Evolutionary conservation across 2,329 filamentous ascomycete species (phyloP).

Genomic region (Ophiostoma quercus): DNA sequence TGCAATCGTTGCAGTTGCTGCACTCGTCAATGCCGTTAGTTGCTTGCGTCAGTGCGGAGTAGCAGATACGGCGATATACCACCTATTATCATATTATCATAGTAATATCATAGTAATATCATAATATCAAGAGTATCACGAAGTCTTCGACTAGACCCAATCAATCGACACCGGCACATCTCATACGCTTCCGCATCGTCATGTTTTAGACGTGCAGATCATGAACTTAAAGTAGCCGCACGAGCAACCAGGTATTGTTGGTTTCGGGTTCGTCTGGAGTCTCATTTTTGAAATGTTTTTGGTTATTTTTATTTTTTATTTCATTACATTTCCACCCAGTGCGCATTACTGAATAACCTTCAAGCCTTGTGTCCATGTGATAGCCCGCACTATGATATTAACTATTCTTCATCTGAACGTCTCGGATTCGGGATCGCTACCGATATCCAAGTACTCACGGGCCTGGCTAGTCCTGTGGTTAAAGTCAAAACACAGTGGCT

Average conservation of each 20-base stretch:
- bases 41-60: slow-evolving; percentile 12
- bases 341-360: too few species aligned
- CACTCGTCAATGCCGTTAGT: not conserved
- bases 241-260: not conserved
- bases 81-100: not conserved
- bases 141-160: not conserved
- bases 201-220: not conserved
- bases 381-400: too few species aligned
- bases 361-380: not conserved
- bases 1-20: not conserved
- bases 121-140: not conserved
- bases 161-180: slow-evolving; percentile 8
- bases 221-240: not conserved
- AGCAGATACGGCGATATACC: not conserved
- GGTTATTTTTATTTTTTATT: too few species aligned
- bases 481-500: not conserved
- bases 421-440: slow-evolving; percentile 5
- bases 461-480: not conserved
- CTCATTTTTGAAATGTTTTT: not conserved
- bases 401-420: not conserved
- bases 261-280: slow-evolving; percentile 11
- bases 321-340: too few species aligned
- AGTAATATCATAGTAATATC: not conserved
- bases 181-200: slow-evolving; percentile 4
- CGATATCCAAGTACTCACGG: not conserved